These are phyloP conservation scores for Arabidopsis suecica DNA, from an alignment of 345 rosid species.

Conservation along the genomic window DNA sequence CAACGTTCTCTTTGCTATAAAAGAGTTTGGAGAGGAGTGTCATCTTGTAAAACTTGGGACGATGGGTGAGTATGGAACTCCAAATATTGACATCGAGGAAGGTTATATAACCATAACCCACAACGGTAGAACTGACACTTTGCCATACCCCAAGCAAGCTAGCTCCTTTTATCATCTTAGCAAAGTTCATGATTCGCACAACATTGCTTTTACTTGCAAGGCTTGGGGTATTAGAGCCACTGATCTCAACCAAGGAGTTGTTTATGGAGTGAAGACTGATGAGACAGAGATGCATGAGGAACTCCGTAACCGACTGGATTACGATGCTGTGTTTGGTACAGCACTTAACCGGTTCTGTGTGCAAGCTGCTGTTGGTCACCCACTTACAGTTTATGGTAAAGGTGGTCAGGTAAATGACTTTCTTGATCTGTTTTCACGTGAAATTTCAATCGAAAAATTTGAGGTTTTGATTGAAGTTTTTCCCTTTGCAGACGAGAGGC, in stretches of 20 bases:
- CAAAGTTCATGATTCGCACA: slow-evolving; percentile 94
- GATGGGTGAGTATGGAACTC: slow-evolving; percentile 99
- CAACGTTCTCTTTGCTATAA: slow-evolving; percentile 93
- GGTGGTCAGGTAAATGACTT: slow-evolving; percentile 84
- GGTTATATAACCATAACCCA: slow-evolving; percentile 93
- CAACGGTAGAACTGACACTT: slow-evolving; percentile 90
- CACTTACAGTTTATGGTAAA: slow-evolving; percentile 95
- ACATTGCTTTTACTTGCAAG: slow-evolving; percentile 97
- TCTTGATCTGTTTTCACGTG: slow-evolving; percentile 4
- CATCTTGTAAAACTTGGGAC: slow-evolving; percentile 97
- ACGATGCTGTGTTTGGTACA: slow-evolving; percentile 95
- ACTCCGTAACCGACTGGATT: slow-evolving; percentile 80
- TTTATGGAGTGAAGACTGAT: slow-evolving; percentile 89
- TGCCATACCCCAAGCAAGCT: slow-evolving; percentile 98
- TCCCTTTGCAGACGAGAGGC: slow-evolving; percentile 80
- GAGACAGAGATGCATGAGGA: slow-evolving; percentile 94
- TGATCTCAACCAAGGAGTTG: slow-evolving; percentile 97
- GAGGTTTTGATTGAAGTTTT: background rate
- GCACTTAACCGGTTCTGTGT: slow-evolving; percentile 95
- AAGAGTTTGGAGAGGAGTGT: slow-evolving; percentile 85
- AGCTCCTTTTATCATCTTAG: slow-evolving; percentile 99
- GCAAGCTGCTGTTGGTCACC: slow-evolving; percentile 96
- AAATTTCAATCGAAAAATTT: background rate
- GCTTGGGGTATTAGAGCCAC: slow-evolving; percentile 99
- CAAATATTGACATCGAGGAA: slow-evolving; percentile 98